Evolutionary conservation across 2,329 filamentous ascomycete genomes (phyloP).

Genomic region (Phoma sp.): DNA sequence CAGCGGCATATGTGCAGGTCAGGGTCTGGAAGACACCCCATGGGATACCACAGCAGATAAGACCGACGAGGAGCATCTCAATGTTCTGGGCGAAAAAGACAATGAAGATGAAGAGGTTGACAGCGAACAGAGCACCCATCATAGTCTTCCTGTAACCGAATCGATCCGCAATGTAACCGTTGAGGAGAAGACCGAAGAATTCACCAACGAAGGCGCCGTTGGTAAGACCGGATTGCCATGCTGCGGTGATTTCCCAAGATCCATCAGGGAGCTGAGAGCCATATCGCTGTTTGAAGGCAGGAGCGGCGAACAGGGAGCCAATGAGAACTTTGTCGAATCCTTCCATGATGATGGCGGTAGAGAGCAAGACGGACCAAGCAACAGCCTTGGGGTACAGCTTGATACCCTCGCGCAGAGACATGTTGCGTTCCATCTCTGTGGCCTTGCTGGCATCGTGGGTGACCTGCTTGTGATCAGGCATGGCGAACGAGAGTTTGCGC

Average conservation of each 20-base stretch:
- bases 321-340: slow-evolving; percentile 84
- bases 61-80: slow-evolving; percentile 67
- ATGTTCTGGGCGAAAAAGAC: slow-evolving; percentile 50
- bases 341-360: slow-evolving; percentile 89
- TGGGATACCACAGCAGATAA: slow-evolving; percentile 59
- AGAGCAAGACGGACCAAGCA: slow-evolving; percentile 82
- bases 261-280: slow-evolving; percentile 49
- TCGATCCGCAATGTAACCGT: slow-evolving; percentile 54
- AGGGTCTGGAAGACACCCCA: slow-evolving; percentile 58
- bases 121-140: slow-evolving; percentile 42
- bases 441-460: slow-evolving; percentile 44
- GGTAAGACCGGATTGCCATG: slow-evolving; percentile 56
- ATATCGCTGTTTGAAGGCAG: slow-evolving; percentile 54
- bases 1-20: slow-evolving; percentile 58
- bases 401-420: slow-evolving; percentile 73
- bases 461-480: slow-evolving; percentile 38
- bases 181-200: slow-evolving; percentile 54
- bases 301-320: slow-evolving; percentile 73
- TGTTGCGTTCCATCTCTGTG: slow-evolving; percentile 56
- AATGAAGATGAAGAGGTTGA: slow-evolving; percentile 46
- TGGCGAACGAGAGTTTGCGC: slow-evolving; percentile 38
- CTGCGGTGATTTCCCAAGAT: slow-evolving; percentile 52
- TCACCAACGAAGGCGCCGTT: slow-evolving; percentile 57
- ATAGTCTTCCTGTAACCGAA: slow-evolving; percentile 52
- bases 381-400: slow-evolving; percentile 86